Evolutionary conservation across 1,139 yeast species (phyloP).

Genomic region (Debaryomyces udenii): DNA sequence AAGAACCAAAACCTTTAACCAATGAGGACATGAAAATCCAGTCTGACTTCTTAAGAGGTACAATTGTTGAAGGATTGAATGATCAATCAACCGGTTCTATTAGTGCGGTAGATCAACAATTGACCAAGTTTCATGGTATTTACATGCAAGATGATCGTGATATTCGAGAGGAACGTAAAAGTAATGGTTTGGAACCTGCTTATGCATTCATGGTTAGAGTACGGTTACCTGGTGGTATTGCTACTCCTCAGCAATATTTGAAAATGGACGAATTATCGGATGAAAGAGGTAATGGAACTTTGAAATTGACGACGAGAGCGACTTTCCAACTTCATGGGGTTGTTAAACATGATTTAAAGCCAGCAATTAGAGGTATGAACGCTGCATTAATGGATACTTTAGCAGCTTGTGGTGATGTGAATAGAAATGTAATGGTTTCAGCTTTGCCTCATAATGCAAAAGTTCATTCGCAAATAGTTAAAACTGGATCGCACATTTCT

Average conservation of each 20-base stretch:
- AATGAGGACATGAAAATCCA: slow-evolving; percentile 93
- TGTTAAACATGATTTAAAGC: slow-evolving; percentile 85
- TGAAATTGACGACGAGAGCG: slow-evolving; percentile 95
- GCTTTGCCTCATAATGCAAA: slow-evolving; percentile 86
- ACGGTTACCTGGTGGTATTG: slow-evolving; percentile 91
- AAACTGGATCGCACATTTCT: slow-evolving; percentile 66
- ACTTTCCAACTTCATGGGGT: slow-evolving; percentile 97
- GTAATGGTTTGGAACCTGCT: slow-evolving; percentile 93
- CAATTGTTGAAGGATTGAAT: slow-evolving; percentile 81
- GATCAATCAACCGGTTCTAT: slow-evolving; percentile 92
- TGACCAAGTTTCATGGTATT: slow-evolving; percentile 97
- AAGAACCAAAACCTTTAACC: slow-evolving; percentile 94
- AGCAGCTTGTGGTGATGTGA: slow-evolving; percentile 98
- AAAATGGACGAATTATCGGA: slow-evolving; percentile 83
- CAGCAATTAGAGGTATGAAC: slow-evolving; percentile 92
- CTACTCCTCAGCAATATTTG: slow-evolving; percentile 88
- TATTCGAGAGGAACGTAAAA: slow-evolving; percentile 87
- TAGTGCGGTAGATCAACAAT: slow-evolving; percentile 88
- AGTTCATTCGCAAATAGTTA: slow-evolving; percentile 74
- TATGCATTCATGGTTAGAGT: slow-evolving; percentile 96
- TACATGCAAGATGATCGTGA: slow-evolving; percentile 99
- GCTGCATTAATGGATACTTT: slow-evolving; percentile 88
- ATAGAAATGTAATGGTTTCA: slow-evolving; percentile 91
- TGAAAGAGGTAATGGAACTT: slow-evolving; percentile 86
- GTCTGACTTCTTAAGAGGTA: slow-evolving; percentile 89